These are phyloP conservation scores for Neopestalotiopsis sp. DNA, from an alignment of 2,329 filamentous ascomycete genomes.

Conservation along the genomic window DNA sequence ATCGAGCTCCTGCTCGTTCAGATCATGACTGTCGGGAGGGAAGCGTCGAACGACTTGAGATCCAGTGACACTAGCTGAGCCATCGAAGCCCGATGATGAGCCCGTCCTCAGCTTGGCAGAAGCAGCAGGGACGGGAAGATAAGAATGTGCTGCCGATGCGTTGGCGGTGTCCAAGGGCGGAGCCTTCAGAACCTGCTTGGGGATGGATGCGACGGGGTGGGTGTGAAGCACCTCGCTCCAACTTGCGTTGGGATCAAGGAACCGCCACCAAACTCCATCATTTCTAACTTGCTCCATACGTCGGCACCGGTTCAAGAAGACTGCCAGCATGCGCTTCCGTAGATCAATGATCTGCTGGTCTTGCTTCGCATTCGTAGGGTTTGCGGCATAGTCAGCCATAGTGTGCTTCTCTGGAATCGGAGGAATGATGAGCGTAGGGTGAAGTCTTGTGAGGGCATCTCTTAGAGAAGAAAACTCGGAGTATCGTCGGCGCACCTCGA, in stretches of 20 bases:
- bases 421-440: conserved; percentile 93
- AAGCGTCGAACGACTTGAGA: conserved; percentile 77
- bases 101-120: conserved; percentile 83
- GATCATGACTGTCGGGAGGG: conserved; percentile 74
- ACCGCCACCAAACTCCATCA: conserved; percentile 97
- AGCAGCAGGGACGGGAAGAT: conserved; percentile 81
- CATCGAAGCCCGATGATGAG: conserved; percentile 39
- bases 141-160: conserved; percentile 83
- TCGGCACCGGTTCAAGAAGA: conserved; percentile 92
- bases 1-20: conserved; percentile 90
- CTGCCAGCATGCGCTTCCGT: conserved; percentile 93
- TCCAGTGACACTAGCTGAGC: conserved; percentile 39
- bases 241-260: conserved; percentile 96
- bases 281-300: conserved; percentile 90
- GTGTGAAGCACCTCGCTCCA: conserved; percentile 98
- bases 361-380: conserved; percentile 97
- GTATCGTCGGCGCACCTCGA: conserved; percentile 93
- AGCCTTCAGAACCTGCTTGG: conserved; percentile 91
- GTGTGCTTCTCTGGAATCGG: conserved; percentile 99
- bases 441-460: conserved; percentile 85
- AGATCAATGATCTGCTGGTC: conserved; percentile 96
- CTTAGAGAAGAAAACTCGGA: conserved; percentile 95
- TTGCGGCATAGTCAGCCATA: conserved; percentile 97
- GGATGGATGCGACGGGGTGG: conserved; percentile 86
- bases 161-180: conserved; percentile 97